Percentiles rank a stretch among this genome's conserved stretches.
These are phyloP conservation scores for Monilinia laxa DNA, from an alignment of 2,329 filamentous ascomycete genomes.

Conservation along the genomic window DNA sequence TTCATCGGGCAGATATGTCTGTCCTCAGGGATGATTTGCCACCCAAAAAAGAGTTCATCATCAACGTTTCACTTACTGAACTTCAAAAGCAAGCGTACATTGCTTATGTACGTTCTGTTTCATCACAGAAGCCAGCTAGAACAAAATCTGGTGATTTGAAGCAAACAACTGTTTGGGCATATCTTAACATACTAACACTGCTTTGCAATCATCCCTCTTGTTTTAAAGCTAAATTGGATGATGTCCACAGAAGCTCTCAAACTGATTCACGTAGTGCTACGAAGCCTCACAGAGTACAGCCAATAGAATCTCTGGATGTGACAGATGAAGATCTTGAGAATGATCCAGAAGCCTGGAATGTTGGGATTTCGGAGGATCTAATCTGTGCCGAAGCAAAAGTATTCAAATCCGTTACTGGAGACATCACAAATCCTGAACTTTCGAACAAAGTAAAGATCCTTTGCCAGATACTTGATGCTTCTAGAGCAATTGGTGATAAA, in stretches of 20 bases:
- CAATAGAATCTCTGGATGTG: background rate
- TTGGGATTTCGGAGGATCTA: conserved; percentile 34
- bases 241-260: conserved; percentile 29
- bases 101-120: conserved; percentile 48
- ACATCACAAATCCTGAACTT: conserved; percentile 47
- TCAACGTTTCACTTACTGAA: conserved; percentile 68
- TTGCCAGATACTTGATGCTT: conserved; percentile 66
- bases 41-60: conserved; percentile 76
- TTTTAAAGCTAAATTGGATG: conserved; percentile 48
- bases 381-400: conserved; percentile 28
- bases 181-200: conserved; percentile 52
- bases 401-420: conserved; percentile 14
- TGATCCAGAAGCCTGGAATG: conserved; percentile 35
- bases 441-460: conserved; percentile 71
- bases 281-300: background rate
- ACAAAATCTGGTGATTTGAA: conserved; percentile 41
- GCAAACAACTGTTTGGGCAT: conserved; percentile 51
- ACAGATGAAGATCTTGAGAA: conserved; percentile 26
- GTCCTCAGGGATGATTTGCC: conserved; percentile 67
- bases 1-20: conserved; percentile 71
- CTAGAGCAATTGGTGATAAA: conserved; percentile 64
- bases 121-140: conserved; percentile 25
- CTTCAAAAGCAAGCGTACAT: conserved; percentile 65
- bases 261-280: background rate
- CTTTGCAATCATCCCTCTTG: conserved; percentile 58